A percentile compares a stretch with the other conserved stretches of the same genome.
These are phyloP conservation scores for Luzula sylvatica DNA, from an alignment of 176 grass and related monocot genomes.

Conservation along the genomic window DNA sequence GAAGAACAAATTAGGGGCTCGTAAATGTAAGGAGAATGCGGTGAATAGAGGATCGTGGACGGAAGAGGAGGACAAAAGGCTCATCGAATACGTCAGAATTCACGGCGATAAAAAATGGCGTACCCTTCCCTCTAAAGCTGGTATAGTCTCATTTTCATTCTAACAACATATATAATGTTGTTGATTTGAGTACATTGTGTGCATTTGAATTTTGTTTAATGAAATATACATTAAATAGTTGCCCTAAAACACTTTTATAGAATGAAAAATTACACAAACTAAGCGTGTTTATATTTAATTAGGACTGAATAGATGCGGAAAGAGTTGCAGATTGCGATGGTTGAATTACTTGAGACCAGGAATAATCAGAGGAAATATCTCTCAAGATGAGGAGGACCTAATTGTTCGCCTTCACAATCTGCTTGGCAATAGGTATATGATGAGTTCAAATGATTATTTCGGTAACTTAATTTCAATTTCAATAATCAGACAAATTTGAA, in stretches of 20 bases:
- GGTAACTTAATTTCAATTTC: too few species aligned
- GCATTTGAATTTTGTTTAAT: too few species aligned
- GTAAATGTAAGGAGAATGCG: conserved; percentile 3
- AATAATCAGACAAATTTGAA: too few species aligned
- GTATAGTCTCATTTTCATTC: conserved; percentile 9
- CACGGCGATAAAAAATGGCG: conserved; percentile 40
- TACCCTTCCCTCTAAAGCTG: conserved; percentile 36
- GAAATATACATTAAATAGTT: too few species aligned
- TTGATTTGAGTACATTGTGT: background rate
- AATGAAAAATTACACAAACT: too few species aligned
- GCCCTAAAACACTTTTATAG: too few species aligned
- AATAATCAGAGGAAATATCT: conserved; percentile 39
- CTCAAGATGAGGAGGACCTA: conserved; percentile 36
- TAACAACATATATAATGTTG: background rate
- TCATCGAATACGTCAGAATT: conserved; percentile 23
- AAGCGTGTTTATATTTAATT: background rate
- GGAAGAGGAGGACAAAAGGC: conserved; percentile 28
- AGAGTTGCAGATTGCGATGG: conserved; percentile 44
- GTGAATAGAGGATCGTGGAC: conserved; percentile 38
- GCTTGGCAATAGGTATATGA: conserved; percentile 25
- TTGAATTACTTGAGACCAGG: conserved; percentile 39
- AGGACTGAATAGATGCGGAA: conserved; percentile 40
- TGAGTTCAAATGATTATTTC: background rate
- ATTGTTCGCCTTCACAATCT: conserved; percentile 40
- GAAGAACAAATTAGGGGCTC: background rate